Evolutionary conservation across 805 yeast species (phyloP).

Genomic region (Kurtzmaniella fragi): DNA sequence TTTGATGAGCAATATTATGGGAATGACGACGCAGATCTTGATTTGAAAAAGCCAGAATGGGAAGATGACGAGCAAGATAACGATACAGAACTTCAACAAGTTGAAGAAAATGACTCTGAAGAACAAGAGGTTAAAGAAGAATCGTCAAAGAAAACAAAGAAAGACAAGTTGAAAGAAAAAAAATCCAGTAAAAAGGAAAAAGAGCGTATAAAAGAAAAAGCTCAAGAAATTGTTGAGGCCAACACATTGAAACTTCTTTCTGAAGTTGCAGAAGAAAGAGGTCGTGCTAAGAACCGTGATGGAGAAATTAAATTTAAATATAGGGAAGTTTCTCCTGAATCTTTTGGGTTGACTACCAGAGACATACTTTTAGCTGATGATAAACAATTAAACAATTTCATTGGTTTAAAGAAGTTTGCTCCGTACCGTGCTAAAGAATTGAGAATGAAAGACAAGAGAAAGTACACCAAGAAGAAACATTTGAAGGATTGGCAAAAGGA

Average conservation of each 20-base stretch:
- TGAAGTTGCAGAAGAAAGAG: slow-evolving; percentile 64
- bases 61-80: slow-evolving; percentile 26
- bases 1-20: slow-evolving; percentile 82
- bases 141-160: slow-evolving; percentile 39
- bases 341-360: slow-evolving; percentile 77
- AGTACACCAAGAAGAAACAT: slow-evolving; percentile 76
- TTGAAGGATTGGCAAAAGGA: slow-evolving; percentile 86
- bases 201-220: slow-evolving; percentile 56
- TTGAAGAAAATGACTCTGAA: slow-evolving; percentile 5
- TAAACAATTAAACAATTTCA: slow-evolving; percentile 71
- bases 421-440: slow-evolving; percentile 80
- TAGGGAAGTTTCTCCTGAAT: slow-evolving; percentile 92
- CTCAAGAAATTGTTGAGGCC: slow-evolving; percentile 73
- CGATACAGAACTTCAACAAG: too few relatives aligned
- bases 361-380: slow-evolving; percentile 92
- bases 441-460: slow-evolving; percentile 72
- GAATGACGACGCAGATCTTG: slow-evolving; percentile 26
- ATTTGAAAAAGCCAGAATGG: slow-evolving; percentile 34
- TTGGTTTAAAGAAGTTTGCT: slow-evolving; percentile 89
- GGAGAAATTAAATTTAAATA: slow-evolving; percentile 65
- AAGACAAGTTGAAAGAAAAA: slow-evolving; percentile 54
- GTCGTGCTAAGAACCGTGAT: slow-evolving; percentile 41
- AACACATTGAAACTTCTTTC: slow-evolving; percentile 63
- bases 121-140: slow-evolving; percentile 15
- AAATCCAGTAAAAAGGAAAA: slow-evolving; percentile 57